phyloP scores from a whole-genome alignment of 176 grass and related monocot genomes.

The bread wheat (Triticum aestivum) region DNA sequence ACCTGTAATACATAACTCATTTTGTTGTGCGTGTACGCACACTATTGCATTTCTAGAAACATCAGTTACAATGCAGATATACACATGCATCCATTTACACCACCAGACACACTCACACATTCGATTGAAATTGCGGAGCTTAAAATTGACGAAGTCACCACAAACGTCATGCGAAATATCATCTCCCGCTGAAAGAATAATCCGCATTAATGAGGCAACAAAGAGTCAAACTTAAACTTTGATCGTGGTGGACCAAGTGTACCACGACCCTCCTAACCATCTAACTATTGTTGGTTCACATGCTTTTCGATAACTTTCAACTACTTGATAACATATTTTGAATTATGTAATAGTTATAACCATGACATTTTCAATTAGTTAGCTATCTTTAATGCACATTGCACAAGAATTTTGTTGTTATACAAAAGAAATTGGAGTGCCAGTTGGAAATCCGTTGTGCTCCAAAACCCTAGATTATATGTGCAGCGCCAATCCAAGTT shows the following conservation, averaged over 20 bases:
- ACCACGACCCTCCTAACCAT: too few species aligned
- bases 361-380: not conserved
- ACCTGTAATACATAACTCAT: not conserved
- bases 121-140: too few species aligned
- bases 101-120: too few species aligned
- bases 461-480: not conserved
- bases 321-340: not conserved
- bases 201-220: too few species aligned
- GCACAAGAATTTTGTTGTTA: not conserved
- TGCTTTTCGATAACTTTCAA: not conserved
- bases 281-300: too few species aligned
- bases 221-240: too few species aligned
- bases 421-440: not conserved
- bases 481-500: not conserved
- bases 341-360: not conserved
- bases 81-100: too few species aligned
- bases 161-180: too few species aligned
- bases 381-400: not conserved
- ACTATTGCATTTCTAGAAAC: not conserved
- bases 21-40: not conserved
- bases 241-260: too few species aligned
- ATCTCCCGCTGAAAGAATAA: too few species aligned
- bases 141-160: too few species aligned
- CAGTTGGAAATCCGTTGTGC: not conserved
- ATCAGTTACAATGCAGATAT: too few species aligned